Evolutionary conservation across 768 basidiomycete genomes (phyloP).

Genomic region (Boletus pseudo-olivaceus): DNA sequence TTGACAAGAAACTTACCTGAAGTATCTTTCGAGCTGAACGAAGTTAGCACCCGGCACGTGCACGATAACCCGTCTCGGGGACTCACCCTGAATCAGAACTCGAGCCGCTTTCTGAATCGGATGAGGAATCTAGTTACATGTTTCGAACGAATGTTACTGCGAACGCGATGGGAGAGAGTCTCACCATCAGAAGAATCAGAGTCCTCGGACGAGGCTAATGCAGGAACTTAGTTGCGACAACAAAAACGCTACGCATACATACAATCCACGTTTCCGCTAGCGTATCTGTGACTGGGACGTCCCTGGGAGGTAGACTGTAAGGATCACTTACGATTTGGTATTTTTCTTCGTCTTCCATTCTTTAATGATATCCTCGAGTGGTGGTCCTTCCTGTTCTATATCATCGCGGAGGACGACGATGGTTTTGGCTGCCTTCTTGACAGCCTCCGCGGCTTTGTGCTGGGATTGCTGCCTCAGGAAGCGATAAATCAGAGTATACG

Average conservation of each 20-base stretch:
- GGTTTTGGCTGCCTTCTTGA: constrained; percentile 70
- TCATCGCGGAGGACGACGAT: constrained; percentile 59
- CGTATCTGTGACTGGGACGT: constrained; percentile 5
- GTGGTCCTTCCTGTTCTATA: constrained; percentile 43
- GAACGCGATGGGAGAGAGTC: neutral
- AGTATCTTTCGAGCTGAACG: constrained; percentile 16
- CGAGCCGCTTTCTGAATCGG: constrained; percentile 22
- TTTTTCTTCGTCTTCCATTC: constrained; percentile 52
- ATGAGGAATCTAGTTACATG: constrained; percentile 13
- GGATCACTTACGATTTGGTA: constrained; percentile 27
- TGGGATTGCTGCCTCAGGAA: constrained; percentile 69
- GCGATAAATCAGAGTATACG: constrained; percentile 72
- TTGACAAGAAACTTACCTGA: constrained; percentile 18
- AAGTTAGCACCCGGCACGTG: constrained; percentile 5
- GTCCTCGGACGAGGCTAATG: constrained; percentile 22
- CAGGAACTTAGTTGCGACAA: constrained; percentile 7
- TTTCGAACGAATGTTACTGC: neutral
- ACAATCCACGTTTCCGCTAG: constrained; percentile 21
- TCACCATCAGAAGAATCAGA: constrained; percentile 27
- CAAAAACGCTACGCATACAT: constrained; percentile 10
- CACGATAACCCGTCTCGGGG: neutral
- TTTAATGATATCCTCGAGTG: constrained; percentile 61
- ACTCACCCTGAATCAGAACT: constrained; percentile 28
- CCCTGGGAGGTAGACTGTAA: neutral
- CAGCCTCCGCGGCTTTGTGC: constrained; percentile 64